phyloP scores from a whole-genome alignment of 1,284 basidiomycete species.

The Inonotus obliquus region DNA sequence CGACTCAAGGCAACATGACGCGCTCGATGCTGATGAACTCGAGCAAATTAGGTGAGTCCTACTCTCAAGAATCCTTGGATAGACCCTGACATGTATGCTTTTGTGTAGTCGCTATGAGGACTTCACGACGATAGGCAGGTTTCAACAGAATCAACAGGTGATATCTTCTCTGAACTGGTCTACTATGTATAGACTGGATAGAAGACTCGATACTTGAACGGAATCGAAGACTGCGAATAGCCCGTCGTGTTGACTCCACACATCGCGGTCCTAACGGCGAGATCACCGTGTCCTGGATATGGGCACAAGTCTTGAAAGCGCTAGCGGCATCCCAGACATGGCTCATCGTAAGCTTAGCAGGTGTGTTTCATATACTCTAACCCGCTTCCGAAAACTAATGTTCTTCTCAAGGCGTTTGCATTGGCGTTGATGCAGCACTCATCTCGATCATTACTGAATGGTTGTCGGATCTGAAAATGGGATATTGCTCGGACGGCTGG shows the following conservation, averaged over 20 bases:
- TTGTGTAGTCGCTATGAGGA: slow-evolving; percentile 69
- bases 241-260: slow-evolving; percentile 43
- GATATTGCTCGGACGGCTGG: slow-evolving; percentile 96
- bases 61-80: neutral
- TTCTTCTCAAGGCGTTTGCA: slow-evolving; percentile 65
- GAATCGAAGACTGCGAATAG: slow-evolving; percentile 62
- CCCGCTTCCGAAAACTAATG: slow-evolving; percentile 3
- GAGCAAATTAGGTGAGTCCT: slow-evolving; percentile 30
- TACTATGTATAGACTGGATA: slow-evolving; percentile 73
- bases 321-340: slow-evolving; percentile 53
- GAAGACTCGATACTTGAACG: slow-evolving; percentile 90
- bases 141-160: neutral
- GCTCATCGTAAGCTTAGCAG: slow-evolving; percentile 82
- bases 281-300: slow-evolving; percentile 53
- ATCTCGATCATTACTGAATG: slow-evolving; percentile 97
- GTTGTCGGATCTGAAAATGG: slow-evolving; percentile 97
- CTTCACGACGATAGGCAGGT: slow-evolving; percentile 75
- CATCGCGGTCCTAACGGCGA: slow-evolving; percentile 49
- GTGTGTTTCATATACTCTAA: slow-evolving; percentile 42
- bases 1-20: neutral
- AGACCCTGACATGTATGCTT: neutral
- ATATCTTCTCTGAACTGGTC: neutral
- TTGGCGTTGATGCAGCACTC: slow-evolving; percentile 90
- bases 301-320: slow-evolving; percentile 54
- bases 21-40: slow-evolving; percentile 25